A percentile compares a stretch with the other conserved stretches of the same genome.
These are phyloP conservation scores for Chlamydomonas eustigma DNA, from an alignment of 139 green algal genomes.

Conservation along the genomic window DNA sequence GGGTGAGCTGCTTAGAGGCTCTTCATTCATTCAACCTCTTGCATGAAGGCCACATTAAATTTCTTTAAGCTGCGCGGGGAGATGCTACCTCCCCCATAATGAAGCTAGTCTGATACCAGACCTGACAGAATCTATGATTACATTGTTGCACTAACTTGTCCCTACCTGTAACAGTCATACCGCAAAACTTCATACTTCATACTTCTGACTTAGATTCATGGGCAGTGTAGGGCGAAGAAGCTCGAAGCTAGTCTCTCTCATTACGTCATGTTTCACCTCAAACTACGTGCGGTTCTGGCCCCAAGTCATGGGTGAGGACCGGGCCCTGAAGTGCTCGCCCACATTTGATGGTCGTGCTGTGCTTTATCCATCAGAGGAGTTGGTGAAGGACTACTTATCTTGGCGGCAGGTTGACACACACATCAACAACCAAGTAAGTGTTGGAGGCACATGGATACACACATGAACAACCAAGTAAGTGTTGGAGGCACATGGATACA, in stretches of 20 bases:
- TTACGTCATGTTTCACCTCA: constrained; percentile 80
- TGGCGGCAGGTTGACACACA: constrained; percentile 94
- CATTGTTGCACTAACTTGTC: no score
- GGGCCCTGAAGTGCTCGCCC: constrained; percentile 57
- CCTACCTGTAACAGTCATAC: no score
- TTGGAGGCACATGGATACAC: neutral
- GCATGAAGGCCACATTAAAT: no score
- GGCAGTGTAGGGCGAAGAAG: constrained; percentile 61
- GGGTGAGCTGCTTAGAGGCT: constrained; percentile 8
- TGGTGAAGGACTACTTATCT: constrained; percentile 83
- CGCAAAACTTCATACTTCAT: no score
- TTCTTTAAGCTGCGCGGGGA: no score
- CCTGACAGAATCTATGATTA: no score
- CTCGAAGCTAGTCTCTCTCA: constrained; percentile 82
- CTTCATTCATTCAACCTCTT: no score
- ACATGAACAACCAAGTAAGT: constrained; percentile 19
- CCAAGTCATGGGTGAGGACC: constrained; percentile 7
- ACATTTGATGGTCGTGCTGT: constrained; percentile 89
- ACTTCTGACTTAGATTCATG: no score
- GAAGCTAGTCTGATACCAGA: no score
- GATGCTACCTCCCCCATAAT: no score
- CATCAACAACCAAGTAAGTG: constrained; percentile 85
- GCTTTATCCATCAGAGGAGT: constrained; percentile 65
- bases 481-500: neutral
- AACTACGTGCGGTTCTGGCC: constrained; percentile 80